Percentiles rank a stretch among this genome's conserved stretches.
phyloP scores from a whole-genome alignment of 2,329 filamentous ascomycete genomes.

The Neonectria hederae region DNA sequence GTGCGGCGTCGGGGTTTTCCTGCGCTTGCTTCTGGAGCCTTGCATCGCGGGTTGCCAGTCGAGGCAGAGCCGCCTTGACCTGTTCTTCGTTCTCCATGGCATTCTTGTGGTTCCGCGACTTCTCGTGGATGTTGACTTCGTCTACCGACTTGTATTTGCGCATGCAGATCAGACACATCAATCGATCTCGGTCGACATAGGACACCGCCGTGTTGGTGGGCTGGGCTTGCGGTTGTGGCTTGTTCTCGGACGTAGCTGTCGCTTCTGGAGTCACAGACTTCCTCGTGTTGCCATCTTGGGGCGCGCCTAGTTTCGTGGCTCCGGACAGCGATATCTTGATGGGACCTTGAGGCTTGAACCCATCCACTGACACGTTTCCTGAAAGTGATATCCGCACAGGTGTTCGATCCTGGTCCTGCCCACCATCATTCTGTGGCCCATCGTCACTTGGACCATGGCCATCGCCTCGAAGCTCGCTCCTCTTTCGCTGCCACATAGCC shows the following conservation, averaged over 20 bases:
- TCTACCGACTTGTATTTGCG: constrained; percentile 57
- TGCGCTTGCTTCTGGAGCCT: constrained; percentile 45
- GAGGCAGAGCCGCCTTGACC: constrained; percentile 59
- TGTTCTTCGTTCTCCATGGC: constrained; percentile 52
- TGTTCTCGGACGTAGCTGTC: not conserved
- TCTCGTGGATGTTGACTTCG: constrained; percentile 55
- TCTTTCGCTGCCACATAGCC: constrained; percentile 57
- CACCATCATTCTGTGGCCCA: constrained; percentile 14
- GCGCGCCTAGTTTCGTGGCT: constrained; percentile 29
- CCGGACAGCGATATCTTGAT: constrained; percentile 48
- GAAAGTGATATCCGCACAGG: constrained; percentile 36
- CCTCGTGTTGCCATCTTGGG: constrained; percentile 17
- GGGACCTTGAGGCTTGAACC: constrained; percentile 33
- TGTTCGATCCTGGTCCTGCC: constrained; percentile 31
- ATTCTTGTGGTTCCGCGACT: constrained; percentile 54
- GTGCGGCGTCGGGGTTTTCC: constrained; percentile 35
- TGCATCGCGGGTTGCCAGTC: constrained; percentile 53
- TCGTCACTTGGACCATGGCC: constrained; percentile 14
- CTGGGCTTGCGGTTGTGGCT: constrained; percentile 1
- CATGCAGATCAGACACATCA: constrained; percentile 58
- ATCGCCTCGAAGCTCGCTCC: constrained; percentile 51
- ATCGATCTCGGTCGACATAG: constrained; percentile 65
- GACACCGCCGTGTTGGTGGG: constrained; percentile 48
- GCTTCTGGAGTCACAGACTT: constrained; percentile 28
- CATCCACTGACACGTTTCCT: constrained; percentile 25